Conservation (phyloP, 2,329 filamentous ascomycete species). For the Colletotrichum euphorbiae region DNA sequence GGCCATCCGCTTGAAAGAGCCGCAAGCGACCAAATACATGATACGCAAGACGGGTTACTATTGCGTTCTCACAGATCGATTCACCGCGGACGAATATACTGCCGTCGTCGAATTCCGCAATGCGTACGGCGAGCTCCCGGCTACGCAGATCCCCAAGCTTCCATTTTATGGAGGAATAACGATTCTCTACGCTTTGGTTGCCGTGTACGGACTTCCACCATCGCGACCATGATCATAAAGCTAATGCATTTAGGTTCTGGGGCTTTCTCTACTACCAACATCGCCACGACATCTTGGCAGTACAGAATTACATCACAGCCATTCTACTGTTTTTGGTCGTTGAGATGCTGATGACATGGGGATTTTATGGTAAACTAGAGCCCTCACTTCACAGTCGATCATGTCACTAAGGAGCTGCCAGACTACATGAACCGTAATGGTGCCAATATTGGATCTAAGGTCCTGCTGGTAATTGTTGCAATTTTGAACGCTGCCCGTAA, state of each 20-base stretch:
- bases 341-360: conserved; percentile 99
- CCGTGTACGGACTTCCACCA: conserved; percentile 61
- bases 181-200: conserved; percentile 90
- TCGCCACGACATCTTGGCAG: conserved; percentile 87
- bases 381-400: neutral
- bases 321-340: conserved; percentile 94
- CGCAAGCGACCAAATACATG: conserved; percentile 80
- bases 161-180: conserved; percentile 97
- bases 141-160: conserved; percentile 94
- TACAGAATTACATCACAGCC: conserved; percentile 99
- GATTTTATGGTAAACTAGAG: conserved; percentile 80
- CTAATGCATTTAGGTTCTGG: conserved; percentile 74
- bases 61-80: conserved; percentile 85
- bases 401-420: conserved; percentile 54
- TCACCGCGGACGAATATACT: conserved; percentile 75
- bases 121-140: conserved; percentile 94
- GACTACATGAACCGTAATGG: conserved; percentile 95
- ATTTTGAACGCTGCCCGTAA: conserved; percentile 93
- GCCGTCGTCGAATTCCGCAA: conserved; percentile 94
- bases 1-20: conserved; percentile 83
- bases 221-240: neutral
- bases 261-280: conserved; percentile 96
- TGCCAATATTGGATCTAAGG: conserved; percentile 83
- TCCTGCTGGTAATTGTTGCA: conserved; percentile 90
- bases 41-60: conserved; percentile 96